A percentile compares a stretch with the other conserved stretches of the same genome.
These are phyloP conservation scores for Cryptomeria japonica DNA, from an alignment of 75 land plant genomes.

Conservation along the genomic window DNA sequence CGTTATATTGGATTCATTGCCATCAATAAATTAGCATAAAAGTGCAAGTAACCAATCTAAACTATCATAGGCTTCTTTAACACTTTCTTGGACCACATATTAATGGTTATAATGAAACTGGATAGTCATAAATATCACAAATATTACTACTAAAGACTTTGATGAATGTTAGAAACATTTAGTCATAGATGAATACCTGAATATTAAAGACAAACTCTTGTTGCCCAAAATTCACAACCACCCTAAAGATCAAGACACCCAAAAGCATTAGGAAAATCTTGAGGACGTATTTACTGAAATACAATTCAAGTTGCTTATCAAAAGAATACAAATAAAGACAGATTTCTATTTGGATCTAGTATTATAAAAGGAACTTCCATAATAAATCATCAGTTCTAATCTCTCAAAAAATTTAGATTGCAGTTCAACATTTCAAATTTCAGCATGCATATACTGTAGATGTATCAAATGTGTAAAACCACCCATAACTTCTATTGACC, in stretches of 20 bases:
- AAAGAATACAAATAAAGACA: too few species aligned
- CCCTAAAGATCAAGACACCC: constrained; percentile 39
- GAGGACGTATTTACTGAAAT: neutral
- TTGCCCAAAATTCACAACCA: constrained; percentile 89
- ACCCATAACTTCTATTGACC: too few species aligned
- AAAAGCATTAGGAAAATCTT: neutral
- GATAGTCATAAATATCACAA: neutral
- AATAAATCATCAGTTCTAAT: neutral
- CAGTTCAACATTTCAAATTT: neutral
- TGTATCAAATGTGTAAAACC: too few species aligned
- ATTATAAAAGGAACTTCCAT: neutral
- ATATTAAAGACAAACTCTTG: constrained; percentile 78
- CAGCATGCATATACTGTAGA: neutral
- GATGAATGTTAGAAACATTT: neutral
- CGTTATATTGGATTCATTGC: too few species aligned
- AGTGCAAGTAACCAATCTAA: too few species aligned
- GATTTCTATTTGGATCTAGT: neutral
- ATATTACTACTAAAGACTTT: neutral
- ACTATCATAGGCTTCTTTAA: too few species aligned
- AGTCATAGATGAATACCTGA: constrained; percentile 41
- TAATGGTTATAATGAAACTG: neutral
- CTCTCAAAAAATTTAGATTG: neutral
- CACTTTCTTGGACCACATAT: neutral
- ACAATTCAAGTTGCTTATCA: neutral
- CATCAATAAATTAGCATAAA: too few species aligned